phyloP scores from a whole-genome alignment of 768 basidiomycete species.

The Asterophora lycoperdoides region DNA sequence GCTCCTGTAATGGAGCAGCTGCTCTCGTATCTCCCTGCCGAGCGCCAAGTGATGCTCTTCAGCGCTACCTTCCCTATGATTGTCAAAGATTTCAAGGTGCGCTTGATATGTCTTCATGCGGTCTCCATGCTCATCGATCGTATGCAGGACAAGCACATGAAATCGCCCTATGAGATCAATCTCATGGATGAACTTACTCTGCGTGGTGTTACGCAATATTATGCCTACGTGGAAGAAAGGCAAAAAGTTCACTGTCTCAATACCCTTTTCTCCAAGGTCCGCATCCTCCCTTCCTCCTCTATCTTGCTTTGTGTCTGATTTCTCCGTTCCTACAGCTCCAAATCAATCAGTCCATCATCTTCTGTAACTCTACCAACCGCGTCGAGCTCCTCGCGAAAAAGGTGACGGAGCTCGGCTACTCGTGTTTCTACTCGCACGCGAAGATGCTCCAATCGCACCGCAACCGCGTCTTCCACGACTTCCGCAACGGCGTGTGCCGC shows the following conservation, averaged over 20 bases:
- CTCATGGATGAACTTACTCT: constrained; percentile 99
- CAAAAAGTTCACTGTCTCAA: constrained; percentile 99
- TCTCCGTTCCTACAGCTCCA: constrained; percentile 60
- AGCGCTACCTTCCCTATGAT: constrained; percentile 99
- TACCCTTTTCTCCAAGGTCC: constrained; percentile 96
- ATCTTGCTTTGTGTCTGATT: not conserved
- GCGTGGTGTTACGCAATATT: constrained; percentile 98
- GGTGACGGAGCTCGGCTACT: constrained; percentile 98
- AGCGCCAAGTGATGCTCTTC: constrained; percentile 97
- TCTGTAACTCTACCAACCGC: constrained; percentile 99
- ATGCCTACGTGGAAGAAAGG: constrained; percentile 97
- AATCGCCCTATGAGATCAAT: constrained; percentile 93
- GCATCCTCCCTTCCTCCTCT: constrained; percentile 9
- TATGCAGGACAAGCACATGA: constrained; percentile 91
- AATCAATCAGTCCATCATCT: constrained; percentile 99
- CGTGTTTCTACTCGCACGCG: constrained; percentile 99
- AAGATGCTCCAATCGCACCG: constrained; percentile 99
- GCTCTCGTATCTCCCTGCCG: constrained; percentile 74
- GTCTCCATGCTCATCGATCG: constrained; percentile 13
- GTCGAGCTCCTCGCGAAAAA: constrained; percentile 99
- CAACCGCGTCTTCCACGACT: constrained; percentile 99
- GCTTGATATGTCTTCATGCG: constrained; percentile 7
- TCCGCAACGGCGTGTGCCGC: constrained; percentile 96
- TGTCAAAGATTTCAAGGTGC: constrained; percentile 97
- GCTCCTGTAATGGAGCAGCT: constrained; percentile 98